These are phyloP conservation scores for Aegilops speltoides DNA, from an alignment of 176 grass and related monocot genomes.

Conservation along the genomic window DNA sequence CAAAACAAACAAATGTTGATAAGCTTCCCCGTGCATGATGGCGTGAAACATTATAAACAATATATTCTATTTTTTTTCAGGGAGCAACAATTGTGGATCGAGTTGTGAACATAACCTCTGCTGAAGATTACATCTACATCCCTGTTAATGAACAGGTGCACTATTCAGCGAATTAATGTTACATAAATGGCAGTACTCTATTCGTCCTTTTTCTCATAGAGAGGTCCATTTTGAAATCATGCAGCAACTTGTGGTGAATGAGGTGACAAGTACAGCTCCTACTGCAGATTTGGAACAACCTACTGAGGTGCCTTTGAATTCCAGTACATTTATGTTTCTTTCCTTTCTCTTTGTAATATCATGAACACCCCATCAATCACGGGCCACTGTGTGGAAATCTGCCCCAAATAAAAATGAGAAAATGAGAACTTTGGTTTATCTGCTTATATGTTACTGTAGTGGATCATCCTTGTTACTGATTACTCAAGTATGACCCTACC, in stretches of 20 bases:
- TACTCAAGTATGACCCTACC: neutral
- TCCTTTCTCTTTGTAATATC: neutral
- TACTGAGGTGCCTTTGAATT: constrained; percentile 57
- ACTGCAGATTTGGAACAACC: constrained; percentile 41
- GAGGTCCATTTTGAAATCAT: constrained; percentile 32
- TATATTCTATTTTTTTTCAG: constrained; percentile 36
- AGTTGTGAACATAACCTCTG: constrained; percentile 80
- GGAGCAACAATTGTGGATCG: constrained; percentile 92
- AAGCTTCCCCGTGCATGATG: neutral
- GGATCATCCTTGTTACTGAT: constrained; percentile 8
- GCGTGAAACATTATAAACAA: neutral
- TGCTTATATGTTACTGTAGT: constrained; percentile 14
- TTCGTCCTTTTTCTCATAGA: constrained; percentile 11
- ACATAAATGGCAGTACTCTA: neutral
- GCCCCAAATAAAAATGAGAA: neutral
- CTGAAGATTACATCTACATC: constrained; percentile 91
- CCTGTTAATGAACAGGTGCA: constrained; percentile 63
- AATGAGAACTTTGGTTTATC: neutral
- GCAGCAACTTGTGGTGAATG: constrained; percentile 59
- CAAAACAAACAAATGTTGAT: neutral
- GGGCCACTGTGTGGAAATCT: neutral
- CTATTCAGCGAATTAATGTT: constrained; percentile 26
- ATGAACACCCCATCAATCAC: neutral
- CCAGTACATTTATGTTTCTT: constrained; percentile 22
- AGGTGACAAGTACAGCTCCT: constrained; percentile 49